phyloP scores from a whole-genome alignment of 1,139 yeast species.

The Magnusiomyces fungicola region DNA sequence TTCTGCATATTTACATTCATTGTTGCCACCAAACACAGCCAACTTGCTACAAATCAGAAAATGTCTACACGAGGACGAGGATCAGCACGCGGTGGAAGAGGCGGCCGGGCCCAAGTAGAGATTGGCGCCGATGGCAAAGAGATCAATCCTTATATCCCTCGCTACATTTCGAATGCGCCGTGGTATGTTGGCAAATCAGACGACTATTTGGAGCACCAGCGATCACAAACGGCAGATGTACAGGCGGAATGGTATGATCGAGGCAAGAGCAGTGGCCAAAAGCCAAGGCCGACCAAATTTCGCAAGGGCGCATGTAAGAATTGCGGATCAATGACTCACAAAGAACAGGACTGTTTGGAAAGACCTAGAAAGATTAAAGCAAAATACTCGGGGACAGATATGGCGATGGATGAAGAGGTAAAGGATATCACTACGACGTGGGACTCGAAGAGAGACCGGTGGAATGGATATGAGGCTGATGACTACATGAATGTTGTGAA shows the following conservation, averaged over 20 bases:
- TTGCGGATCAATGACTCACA: constrained; percentile 46
- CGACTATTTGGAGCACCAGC: constrained; percentile 47
- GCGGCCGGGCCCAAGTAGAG: constrained; percentile 11
- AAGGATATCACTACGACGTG: constrained; percentile 34
- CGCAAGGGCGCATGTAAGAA: constrained; percentile 43
- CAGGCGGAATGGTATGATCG: constrained; percentile 31
- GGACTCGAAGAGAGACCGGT: constrained; percentile 69
- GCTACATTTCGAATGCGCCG: constrained; percentile 44
- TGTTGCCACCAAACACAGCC: no score
- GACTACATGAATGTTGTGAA: constrained; percentile 50
- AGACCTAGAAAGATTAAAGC: constrained; percentile 41
- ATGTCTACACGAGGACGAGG: constrained; percentile 12
- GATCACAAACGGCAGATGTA: constrained; percentile 30
- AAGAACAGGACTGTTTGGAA: constrained; percentile 44
- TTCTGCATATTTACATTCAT: no score
- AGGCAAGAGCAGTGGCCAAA: constrained; percentile 15
- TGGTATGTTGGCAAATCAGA: constrained; percentile 38
- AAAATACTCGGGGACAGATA: constrained; percentile 30
- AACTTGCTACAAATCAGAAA: no score
- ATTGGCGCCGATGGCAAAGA: constrained; percentile 35
- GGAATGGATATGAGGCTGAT: constrained; percentile 63
- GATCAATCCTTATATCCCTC: constrained; percentile 31
- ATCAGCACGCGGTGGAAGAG: constrained; percentile 8
- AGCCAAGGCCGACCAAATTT: constrained; percentile 30
- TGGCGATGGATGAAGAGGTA: constrained; percentile 27